These are phyloP conservation scores for Astrocystis sublimbata DNA, from an alignment of 495 filamentous ascomycete genomes.

Conservation along the genomic window DNA sequence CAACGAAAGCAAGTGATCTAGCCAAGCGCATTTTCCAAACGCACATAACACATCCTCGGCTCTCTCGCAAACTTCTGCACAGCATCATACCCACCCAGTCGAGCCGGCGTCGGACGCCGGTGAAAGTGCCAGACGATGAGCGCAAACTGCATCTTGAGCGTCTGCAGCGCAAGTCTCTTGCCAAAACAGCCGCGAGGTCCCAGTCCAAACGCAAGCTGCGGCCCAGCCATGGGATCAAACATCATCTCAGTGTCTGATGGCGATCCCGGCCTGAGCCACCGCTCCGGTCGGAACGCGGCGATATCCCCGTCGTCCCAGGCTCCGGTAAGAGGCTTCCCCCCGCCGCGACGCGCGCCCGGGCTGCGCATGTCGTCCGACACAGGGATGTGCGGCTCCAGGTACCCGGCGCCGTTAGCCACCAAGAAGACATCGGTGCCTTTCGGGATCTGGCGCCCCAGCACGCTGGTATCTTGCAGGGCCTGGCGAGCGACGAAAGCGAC, in stretches of 20 bases:
- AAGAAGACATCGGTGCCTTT: conserved; percentile 35
- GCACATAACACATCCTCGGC: conserved; percentile 31
- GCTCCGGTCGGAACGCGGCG: conserved; percentile 27
- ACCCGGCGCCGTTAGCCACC: conserved; percentile 25
- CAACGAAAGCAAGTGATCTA: too few relatives aligned
- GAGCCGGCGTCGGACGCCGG: conserved; percentile 16
- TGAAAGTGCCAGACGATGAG: conserved; percentile 39
- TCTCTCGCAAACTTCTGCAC: conserved; percentile 31
- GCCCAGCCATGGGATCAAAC: conserved; percentile 34
- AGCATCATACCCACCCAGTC: conserved; percentile 29
- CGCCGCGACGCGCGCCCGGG: conserved; percentile 11
- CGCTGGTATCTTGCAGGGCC: conserved; percentile 28
- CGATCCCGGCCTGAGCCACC: conserved; percentile 23
- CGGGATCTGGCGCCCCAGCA: conserved; percentile 32
- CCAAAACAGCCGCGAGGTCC: conserved; percentile 38
- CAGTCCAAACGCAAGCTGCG: conserved; percentile 29
- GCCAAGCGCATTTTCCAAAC: conserved; percentile 18
- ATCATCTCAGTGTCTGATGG: conserved; percentile 7
- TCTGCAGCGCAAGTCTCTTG: conserved; percentile 33
- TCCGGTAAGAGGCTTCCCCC: conserved; percentile 13
- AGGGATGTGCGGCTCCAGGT: conserved; percentile 23
- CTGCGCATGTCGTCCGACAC: conserved; percentile 12
- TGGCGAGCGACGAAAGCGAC: conserved; percentile 21
- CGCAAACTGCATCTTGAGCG: conserved; percentile 30
- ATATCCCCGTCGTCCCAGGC: conserved; percentile 23